Conservation (phyloP, 441 rosid species). For the Syzygium syzygioides region DNA sequence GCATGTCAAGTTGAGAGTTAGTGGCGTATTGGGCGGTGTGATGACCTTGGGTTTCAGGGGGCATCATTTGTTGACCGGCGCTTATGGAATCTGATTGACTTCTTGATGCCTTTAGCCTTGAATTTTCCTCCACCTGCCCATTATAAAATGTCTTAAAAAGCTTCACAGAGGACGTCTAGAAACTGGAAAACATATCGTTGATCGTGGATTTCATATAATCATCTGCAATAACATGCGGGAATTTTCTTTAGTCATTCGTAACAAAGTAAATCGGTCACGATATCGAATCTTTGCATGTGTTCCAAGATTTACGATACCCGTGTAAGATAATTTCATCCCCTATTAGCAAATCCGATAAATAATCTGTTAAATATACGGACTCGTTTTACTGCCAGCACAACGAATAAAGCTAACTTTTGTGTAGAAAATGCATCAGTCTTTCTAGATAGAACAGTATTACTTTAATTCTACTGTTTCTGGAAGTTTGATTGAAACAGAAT, state of each 20-base stretch:
- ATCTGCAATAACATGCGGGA: not conserved
- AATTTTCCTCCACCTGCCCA: not conserved
- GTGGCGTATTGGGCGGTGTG: not conserved
- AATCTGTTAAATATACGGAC: not conserved
- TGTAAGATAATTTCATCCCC: not conserved
- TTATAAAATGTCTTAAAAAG: not conserved
- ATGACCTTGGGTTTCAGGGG: not conserved
- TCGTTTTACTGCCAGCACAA: not conserved
- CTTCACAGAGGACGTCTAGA: not conserved
- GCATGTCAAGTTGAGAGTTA: not conserved
- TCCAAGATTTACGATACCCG: not conserved
- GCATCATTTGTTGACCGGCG: slow-evolving; percentile 9
- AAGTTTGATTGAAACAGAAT: not conserved
- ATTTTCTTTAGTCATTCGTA: not conserved
- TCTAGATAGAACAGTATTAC: not conserved
- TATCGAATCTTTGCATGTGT: not conserved
- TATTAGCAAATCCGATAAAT: not conserved
- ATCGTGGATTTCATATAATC: not conserved
- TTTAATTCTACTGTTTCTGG: not conserved
- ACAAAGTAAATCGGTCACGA: not conserved
- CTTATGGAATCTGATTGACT: not conserved
- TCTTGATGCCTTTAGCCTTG: not conserved
- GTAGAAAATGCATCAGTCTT: not conserved
- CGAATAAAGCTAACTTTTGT: not conserved
- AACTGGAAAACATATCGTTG: not conserved